A percentile compares a stretch with the other conserved stretches of the same genome.
Evolutionary conservation across 192 early-diverging fungal species (phyloP).

Genomic region (Gryganskiella cystojenkinii): DNA sequence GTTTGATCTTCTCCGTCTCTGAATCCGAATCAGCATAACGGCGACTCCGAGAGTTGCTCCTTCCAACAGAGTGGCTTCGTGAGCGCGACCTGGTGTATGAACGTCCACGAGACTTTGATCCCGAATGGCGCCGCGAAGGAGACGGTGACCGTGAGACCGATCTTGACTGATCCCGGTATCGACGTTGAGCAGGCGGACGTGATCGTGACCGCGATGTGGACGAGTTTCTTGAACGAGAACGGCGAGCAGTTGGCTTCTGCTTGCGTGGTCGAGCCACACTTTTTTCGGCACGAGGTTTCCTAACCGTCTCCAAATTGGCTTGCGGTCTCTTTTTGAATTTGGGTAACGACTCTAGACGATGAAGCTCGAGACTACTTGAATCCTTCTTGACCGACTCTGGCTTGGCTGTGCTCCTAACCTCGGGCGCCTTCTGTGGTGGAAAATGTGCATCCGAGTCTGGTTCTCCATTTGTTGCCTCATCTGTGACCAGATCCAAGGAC

Average conservation of each 20-base stretch:
- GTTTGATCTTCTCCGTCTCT: conserved; percentile 12
- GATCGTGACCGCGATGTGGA: conserved; percentile 24
- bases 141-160: conserved; percentile 21
- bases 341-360: conserved; percentile 22
- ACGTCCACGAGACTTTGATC: conserved; percentile 11
- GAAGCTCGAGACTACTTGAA: background rate
- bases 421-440: background rate
- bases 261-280: conserved; percentile 10
- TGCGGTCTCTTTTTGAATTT: conserved; percentile 56
- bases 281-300: conserved; percentile 18
- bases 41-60: conserved; percentile 33
- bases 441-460: background rate
- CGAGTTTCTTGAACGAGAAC: conserved; percentile 21
- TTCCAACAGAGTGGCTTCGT: conserved; percentile 12
- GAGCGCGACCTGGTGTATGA: conserved; percentile 16
- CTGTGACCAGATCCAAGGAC: conserved; percentile 7
- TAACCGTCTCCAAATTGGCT: conserved; percentile 10
- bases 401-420: background rate
- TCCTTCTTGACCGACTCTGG: background rate
- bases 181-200: conserved; percentile 11
- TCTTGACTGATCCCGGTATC: conserved; percentile 26
- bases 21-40: conserved; percentile 27
- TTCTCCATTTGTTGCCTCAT: conserved; percentile 10
- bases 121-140: conserved; percentile 5
- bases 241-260: conserved; percentile 18